Base-by-base conservation (phyloP, 1,284 basidiomycete genomes). In the Ganoderma multipileum region DNA sequence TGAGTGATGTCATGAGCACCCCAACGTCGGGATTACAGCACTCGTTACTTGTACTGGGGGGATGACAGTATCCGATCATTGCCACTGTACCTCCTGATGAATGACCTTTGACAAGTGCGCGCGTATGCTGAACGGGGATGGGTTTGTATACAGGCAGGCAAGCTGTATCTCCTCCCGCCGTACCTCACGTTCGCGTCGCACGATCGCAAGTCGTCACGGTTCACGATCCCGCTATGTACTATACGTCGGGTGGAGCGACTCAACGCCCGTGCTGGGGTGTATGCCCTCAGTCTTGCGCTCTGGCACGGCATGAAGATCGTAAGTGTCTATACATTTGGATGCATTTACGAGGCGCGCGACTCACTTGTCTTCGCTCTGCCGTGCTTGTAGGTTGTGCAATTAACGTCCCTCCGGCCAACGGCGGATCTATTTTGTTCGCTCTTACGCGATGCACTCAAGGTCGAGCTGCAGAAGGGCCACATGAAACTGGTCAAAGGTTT, bases 221-320 rank as follows among this genome's bases (percentile, higher is more conserved):
- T 97, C 82, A 95, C 95, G 2, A 83, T 99, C 23, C 98, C 98
- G 55, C 85, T 99, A 44, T 96, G 94, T 69, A 97, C 96, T 2
- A 91, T 99, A 71, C 89, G 98, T 52, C 86, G 98, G 52, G 98
- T 99, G n/a, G 98, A 99, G 81, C 85, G 97, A 52, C 84, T 96
- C 64, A 96, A 96, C 80, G 93, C 95, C 26, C 87, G 96, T 42
- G 94, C 96, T 28, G 97, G 96, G 6, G 93, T 99, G 38, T 99
- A 99, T 78, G 97, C 97, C 6, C 87, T 99, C 52, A 96, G 95
- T 75, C 84, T 99, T 36, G 89, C 92, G n/a, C 90, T 96, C 66
- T 99, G 97, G 96, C 96, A 99, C 79, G 93, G 95, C 58, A 91
- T 95, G 87, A 95, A 98, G 84, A 94, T 98, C 76, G 95, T 97